phyloP scores from a whole-genome alignment of 225 moss, liverwort and hornwort species.

The Climacium dendroides region DNA sequence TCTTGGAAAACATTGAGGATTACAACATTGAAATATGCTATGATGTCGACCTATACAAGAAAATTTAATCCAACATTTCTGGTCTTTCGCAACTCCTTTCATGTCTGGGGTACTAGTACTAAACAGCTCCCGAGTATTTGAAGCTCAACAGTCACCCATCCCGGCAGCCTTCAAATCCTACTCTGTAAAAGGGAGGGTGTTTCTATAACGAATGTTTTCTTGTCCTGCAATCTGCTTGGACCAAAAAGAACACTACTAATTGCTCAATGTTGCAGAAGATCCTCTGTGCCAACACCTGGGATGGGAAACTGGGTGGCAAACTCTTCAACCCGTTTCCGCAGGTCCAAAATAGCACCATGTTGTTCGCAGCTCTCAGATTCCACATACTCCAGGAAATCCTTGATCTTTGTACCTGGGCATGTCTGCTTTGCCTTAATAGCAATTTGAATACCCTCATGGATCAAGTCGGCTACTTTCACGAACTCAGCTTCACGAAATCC shows the following conservation, averaged over 20 bases:
- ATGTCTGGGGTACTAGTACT: background rate
- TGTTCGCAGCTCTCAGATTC: slow-evolving; percentile 44
- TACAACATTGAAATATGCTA: background rate
- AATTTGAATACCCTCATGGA: slow-evolving; percentile 64
- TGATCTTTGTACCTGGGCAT: slow-evolving; percentile 59
- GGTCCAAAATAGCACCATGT: slow-evolving; percentile 28
- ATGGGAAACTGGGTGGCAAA: slow-evolving; percentile 80
- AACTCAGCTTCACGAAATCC: slow-evolving; percentile 59
- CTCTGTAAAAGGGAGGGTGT: background rate
- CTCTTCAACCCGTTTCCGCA: slow-evolving; percentile 56
- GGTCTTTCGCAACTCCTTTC: background rate
- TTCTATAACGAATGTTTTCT: background rate
- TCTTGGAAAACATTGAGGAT: background rate
- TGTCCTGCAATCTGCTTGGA: background rate
- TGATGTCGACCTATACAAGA: background rate
- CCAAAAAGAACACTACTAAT: background rate
- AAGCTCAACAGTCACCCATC: background rate
- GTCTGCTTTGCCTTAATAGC: slow-evolving; percentile 51
- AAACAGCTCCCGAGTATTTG: background rate
- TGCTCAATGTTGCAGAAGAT: slow-evolving; percentile 21
- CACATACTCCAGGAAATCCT: slow-evolving; percentile 65
- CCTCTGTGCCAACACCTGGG: slow-evolving; percentile 62
- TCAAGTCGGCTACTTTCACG: slow-evolving; percentile 64
- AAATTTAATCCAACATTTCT: background rate
- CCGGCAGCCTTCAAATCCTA: background rate